A percentile compares a stretch with the other conserved stretches of the same genome.
These are phyloP conservation scores for Boletus coccyginus DNA, from an alignment of 768 basidiomycete species.

Conservation along the genomic window DNA sequence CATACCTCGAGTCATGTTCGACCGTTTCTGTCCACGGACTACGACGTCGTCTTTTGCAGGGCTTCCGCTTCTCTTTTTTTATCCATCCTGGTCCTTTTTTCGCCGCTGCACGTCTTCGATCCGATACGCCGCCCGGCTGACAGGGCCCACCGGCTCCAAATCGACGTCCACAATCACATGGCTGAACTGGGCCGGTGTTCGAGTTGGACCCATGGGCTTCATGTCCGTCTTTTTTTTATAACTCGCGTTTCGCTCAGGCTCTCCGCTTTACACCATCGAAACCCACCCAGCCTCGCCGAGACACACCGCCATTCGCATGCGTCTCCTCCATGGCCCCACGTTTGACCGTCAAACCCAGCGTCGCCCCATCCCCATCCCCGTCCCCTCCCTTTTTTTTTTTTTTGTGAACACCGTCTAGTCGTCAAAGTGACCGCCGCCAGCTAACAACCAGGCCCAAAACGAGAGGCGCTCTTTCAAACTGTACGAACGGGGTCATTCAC, in stretches of 20 bases:
- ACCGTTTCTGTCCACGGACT: background rate
- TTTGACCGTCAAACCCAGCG: no score
- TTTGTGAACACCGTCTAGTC: no score
- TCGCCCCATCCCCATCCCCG: no score
- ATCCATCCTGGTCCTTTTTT: background rate
- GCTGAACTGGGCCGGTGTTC: slow-evolving; percentile 2
- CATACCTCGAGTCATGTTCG: background rate
- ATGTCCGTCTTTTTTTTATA: background rate
- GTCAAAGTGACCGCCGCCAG: no score
- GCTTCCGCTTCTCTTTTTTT: background rate
- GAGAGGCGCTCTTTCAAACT: no score
- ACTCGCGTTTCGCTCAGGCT: no score
- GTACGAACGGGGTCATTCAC: no score
- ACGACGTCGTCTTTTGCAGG: background rate
- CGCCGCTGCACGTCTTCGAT: background rate
- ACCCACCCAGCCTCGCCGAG: no score
- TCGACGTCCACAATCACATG: background rate
- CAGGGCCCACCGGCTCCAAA: background rate
- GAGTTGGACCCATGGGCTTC: background rate
- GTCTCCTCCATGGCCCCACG: background rate
- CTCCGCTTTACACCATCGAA: background rate
- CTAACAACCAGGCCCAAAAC: no score
- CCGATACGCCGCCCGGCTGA: background rate
- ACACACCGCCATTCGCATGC: background rate
- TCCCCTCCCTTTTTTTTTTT: no score